These are phyloP conservation scores for Cyathus striatus DNA, from an alignment of 768 basidiomycete genomes.

Conservation along the genomic window DNA sequence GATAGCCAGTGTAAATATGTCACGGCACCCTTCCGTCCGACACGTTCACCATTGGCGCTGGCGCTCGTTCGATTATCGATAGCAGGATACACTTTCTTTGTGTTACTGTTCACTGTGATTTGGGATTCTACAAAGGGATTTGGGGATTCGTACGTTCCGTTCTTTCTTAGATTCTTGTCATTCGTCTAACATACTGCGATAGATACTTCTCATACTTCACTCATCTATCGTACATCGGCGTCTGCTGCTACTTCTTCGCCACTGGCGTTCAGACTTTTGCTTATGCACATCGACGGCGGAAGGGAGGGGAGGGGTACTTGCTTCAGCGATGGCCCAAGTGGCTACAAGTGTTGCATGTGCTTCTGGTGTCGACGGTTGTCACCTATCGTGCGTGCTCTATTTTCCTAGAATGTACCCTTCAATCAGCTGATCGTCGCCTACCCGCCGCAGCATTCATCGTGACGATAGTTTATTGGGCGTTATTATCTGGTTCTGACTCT, in stretches of 20 bases:
- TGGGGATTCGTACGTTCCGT: no score
- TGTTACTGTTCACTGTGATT: no score
- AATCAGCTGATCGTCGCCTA: not conserved
- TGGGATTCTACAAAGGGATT: no score
- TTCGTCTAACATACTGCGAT: no score
- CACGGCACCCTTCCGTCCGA: no score
- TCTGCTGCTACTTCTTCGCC: constrained; percentile 60
- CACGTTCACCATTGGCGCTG: no score
- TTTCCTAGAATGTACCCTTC: not conserved
- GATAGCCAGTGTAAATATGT: no score
- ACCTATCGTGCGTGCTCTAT: constrained; percentile 45
- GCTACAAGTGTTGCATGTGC: constrained; percentile 52
- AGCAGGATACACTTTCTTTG: no score
- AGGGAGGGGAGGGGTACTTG: constrained; percentile 34
- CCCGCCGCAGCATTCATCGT: constrained; percentile 5
- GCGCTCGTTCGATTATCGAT: no score
- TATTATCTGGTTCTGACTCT: constrained; percentile 9
- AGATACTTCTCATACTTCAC: constrained; percentile 69
- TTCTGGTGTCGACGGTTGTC: constrained; percentile 44
- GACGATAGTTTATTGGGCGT: constrained; percentile 7
- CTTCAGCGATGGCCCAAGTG: constrained; percentile 54
- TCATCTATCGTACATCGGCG: constrained; percentile 53
- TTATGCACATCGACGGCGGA: constrained; percentile 25
- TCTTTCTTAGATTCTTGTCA: no score
- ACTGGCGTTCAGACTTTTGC: constrained; percentile 45